Base-by-base conservation (phyloP, 2,329 filamentous ascomycete genomes). In the Ophiostoma sp. region DNA sequence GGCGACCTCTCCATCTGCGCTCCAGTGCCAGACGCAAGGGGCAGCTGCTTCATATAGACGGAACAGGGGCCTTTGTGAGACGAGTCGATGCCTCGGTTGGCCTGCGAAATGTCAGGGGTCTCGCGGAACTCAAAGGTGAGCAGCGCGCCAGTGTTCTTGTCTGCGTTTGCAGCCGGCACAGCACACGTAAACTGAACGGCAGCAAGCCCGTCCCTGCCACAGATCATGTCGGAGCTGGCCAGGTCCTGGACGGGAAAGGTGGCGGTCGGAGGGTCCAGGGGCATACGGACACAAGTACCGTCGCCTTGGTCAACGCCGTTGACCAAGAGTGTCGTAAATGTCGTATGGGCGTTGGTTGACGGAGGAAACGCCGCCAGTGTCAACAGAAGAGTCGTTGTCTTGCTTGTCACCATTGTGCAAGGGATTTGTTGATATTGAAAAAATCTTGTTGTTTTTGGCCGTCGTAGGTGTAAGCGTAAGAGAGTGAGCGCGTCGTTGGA, bases 1-100 rank as follows among this genome's bases (percentile, higher is more conserved):
- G 89, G 89, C 38, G 82, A 79, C 12, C 78, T 78, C 69, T 87
- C 85, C 69, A 86, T 49, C 16, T 64, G 41, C 5, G 44, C 81
- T 5, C 27, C 27, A 4, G 52, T 9, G 8, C 6, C 1, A 27
- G 52, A 36, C 2, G 52, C 12, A 8, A 58, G 27, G 71, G 80
- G 77, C 1, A 92, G 84, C 74, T 86, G 85, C 80, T 92, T 92
- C 78, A 91, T 80, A 77, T 92, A 93, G 38, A 92, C 84, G 41
- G 89, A 84, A 74, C 89, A 91, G 65, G 90, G 88, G 0, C 90
- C 90, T 75, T 85, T 83, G 77, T 89, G 88, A 45, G 82, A 83
- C 12, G 75, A 74, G 74, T 89, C 88, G 69, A 92, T 83, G 69
- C 81, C 78, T 36, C 84, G 84, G 4, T 83, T 81, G 3, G 83